Base-by-base conservation (phyloP, 345 rosid species). In the Barbarea vulgaris region DNA sequence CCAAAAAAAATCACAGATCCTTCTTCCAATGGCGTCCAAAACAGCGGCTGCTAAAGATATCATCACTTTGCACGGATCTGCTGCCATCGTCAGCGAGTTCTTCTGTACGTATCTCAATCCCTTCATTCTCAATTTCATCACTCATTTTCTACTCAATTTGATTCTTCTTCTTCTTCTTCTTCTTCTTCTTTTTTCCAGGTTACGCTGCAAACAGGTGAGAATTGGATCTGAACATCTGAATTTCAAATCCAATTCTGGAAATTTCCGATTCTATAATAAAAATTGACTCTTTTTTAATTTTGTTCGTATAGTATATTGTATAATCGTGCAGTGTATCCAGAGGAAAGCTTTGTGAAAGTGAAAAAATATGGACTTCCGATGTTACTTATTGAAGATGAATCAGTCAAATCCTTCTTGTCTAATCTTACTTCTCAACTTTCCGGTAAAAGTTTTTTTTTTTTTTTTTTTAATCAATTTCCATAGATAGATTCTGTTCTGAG, bases 311-410 rank as follows among this genome's bases (percentile, higher is more conserved):
- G 97, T 86, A 89, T 92, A 51, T 83, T 95, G n/a, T 95, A 90
- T 80, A 92, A 95, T 80, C 88, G 99, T 0, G 99, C 93, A 75
- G 94, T 92, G 41, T 95, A 92, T 69, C 97, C 99, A 0, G 99
- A 92, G 76, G 99, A 92, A 80, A 89, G 91, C 55, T 92, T 92
- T 55, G 89, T 37, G 36, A 90, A 89, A 84, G 97, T 95, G 85
- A 95, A 95, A 89, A 95, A 95, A 68, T 95, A 90, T 52, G 99
- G 99, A 28, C 96, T 92, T 24, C 97, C 99, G 4, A 76, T 95
- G 97, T 77, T 91, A 77, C 93, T 91, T 39, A 91, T 91, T 55
- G 84, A 91, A 76, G 97, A 95, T 61, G 99, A 95, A 57, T 91
- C 87, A 48, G 97, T 95, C 31, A 91, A 90, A 62, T 78, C 96